Evolutionary conservation across 2,329 filamentous ascomycete genomes (phyloP), one percentile per base, ranked within the genome.

Genomic region (Fusarium euwallaceae): DNA sequence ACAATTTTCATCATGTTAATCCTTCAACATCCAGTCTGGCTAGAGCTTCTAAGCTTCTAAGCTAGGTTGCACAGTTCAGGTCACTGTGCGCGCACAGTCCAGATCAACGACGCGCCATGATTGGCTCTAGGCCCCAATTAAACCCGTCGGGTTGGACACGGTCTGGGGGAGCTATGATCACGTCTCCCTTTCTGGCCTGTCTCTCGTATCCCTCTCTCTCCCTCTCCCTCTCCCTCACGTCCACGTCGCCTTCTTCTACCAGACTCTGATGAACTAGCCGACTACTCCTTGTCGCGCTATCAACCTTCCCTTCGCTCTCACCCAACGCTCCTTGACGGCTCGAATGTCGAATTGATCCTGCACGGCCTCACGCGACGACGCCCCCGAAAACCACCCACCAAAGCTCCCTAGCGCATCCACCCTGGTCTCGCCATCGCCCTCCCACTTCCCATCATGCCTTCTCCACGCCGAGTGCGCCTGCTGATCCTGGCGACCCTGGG

Each of bases 401-500:
- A 65, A 59, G 65, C 84, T 72, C 72, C 83, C 79, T 75, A 70
- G 66, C 66, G 65, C 59, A 63, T 56, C 51, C 64, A 73, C 60
- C 65, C 70, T 41, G 63, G 70, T 71, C 67, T 63, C 58, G 53
- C 60, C 51, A 70, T 65, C 64, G 72, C 64, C 69, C 72, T 64
- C 60, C 67, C 72, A 61, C 61, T 20, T n/a, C 27, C 48, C 71
- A 79, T 68, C 61, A 95, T 95, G 93, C 90, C 91, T 78, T 93
- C 92, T 22, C 87, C 89, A 77, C 91, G 94, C 74, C 92, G 94
- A 77, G 80, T 94, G 78, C 92, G 92, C 80, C 85, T 93, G 76
- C 85, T 95, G 66, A 85, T 90, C 73, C 86, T 95, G 78, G 86
- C 92, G 66, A 86, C 92, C 66, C 76, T 95, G 76, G 86, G 91